Percentiles rank a stretch among this genome's conserved stretches.
Conservation (phyloP, 768 basidiomycete genomes). For the Fistulinella prunicolor region DNA sequence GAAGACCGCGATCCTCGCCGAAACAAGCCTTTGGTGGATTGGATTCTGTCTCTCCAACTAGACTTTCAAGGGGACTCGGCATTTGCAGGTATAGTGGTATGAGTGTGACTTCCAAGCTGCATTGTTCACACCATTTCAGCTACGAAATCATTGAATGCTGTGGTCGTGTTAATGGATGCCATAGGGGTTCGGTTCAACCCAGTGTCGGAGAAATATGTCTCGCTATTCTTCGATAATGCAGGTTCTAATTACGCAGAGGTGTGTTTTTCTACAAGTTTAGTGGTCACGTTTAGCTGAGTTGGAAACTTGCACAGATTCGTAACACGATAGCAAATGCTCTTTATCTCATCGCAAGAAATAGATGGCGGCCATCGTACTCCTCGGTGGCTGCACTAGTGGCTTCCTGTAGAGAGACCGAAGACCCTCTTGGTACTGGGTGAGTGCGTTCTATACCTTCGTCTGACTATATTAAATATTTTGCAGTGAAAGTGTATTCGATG, state of each 20-base stretch:
- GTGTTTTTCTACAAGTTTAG: constrained; percentile 7
- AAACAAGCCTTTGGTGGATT: constrained; percentile 66
- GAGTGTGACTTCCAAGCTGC: not conserved
- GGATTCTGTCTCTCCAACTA: constrained; percentile 70
- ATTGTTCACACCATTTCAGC: constrained; percentile 43
- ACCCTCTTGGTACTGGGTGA: constrained; percentile 64
- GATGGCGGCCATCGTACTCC: constrained; percentile 69
- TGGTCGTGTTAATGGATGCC: constrained; percentile 64
- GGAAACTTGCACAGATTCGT: constrained; percentile 50
- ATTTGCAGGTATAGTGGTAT: constrained; percentile 64
- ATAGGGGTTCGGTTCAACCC: constrained; percentile 66
- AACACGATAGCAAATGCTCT: constrained; percentile 66
- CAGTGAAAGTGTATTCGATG: constrained; percentile 56
- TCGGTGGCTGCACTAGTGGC: constrained; percentile 50
- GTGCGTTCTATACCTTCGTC: constrained; percentile 2
- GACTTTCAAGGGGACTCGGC: constrained; percentile 86
- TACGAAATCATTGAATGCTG: constrained; percentile 67
- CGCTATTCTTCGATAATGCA: constrained; percentile 70
- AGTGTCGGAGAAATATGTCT: constrained; percentile 63
- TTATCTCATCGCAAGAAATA: constrained; percentile 50
- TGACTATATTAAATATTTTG: constrained; percentile 1
- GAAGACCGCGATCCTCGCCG: constrained; percentile 79
- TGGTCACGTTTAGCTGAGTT: not conserved
- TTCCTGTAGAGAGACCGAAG: constrained; percentile 49
- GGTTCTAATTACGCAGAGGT: constrained; percentile 87